Evolutionary conservation across 805 yeast species (phyloP), one percentile per base, ranked within the genome.

Genomic region (Ogataea pignaliae): DNA sequence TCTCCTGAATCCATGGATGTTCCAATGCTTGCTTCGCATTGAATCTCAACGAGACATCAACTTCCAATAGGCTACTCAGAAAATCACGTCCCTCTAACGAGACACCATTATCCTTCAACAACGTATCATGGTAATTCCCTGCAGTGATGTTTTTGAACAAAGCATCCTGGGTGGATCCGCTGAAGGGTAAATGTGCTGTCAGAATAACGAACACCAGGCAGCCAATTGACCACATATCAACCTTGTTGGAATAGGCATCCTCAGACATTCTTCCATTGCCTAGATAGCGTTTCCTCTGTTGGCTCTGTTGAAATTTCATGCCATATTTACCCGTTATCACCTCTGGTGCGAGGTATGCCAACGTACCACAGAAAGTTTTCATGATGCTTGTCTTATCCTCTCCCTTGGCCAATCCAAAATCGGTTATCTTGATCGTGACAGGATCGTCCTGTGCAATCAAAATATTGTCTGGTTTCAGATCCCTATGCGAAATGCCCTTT

Each of bases 191-290:
- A 72, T 88, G 97, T 0, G 93, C 91, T 0, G 99, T 91, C 42
- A 93, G 64, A 18, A 91, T 80, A 3, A 93, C 99, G 67, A 89
- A 93, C 1, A 89, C 84, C 26, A 93, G 68, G 64, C 99, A 93
- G 0, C 99, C 99, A 44, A 93, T 73, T 1, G 97, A 88, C 99
- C 99, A 93, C 76, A 93, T 88, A 62, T 93, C 99, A 13, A 93
- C 98, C 45, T 87, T 73, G 33, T 85, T 83, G 2, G 97, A 88
- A 59, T 93, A 93, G 39, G 72, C 49, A 51, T 63, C 68, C 31
- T 63, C 66, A 11, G 55, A 43, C 12, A 53, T 56, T 34, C 59
- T 54, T 8, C 68, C 68, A 40, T 63, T 63, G 10, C 68, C 68
- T 28, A 64, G 39, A 37, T 63, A 63, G 36, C 66, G 42, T 40